A percentile compares a stretch with the other conserved stretches of the same genome.
Evolutionary conservation across 805 yeast genomes (phyloP).

Genomic region (Candida namnaoensis): DNA sequence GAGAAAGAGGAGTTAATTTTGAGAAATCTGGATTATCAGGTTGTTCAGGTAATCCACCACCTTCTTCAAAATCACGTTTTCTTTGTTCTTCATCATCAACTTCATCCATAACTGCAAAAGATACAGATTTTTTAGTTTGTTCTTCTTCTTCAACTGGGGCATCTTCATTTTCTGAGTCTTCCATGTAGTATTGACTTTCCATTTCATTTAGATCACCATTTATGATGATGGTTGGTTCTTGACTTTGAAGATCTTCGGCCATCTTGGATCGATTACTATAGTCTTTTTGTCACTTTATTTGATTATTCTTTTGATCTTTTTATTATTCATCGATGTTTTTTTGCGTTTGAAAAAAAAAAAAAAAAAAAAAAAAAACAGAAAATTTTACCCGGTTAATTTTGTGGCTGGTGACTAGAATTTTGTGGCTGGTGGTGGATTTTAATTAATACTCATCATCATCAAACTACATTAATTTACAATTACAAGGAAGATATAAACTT

Average conservation of each 20-base stretch:
- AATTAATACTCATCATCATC: no score
- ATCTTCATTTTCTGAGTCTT: slow-evolving; percentile 32
- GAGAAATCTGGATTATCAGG: slow-evolving; percentile 84
- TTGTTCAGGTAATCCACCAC: slow-evolving; percentile 98
- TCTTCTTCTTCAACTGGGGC: slow-evolving; percentile 28
- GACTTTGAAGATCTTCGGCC: slow-evolving; percentile 80
- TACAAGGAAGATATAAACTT: no score
- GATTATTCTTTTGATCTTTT: neutral
- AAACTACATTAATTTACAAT: no score
- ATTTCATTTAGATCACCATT: slow-evolving; percentile 43
- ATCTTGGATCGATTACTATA: slow-evolving; percentile 22
- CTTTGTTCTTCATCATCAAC: slow-evolving; percentile 73
- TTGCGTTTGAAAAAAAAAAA: slow-evolving; percentile 1
- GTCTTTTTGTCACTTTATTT: neutral
- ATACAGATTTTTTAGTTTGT: slow-evolving; percentile 59
- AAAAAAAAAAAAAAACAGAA: neutral
- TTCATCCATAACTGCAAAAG: slow-evolving; percentile 67
- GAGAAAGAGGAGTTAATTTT: slow-evolving; percentile 75
- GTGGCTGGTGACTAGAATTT: no score
- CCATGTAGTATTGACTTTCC: slow-evolving; percentile 20
- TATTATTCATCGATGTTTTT: neutral
- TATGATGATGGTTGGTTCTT: slow-evolving; percentile 78
- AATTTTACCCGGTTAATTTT: neutral
- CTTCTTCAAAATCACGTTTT: slow-evolving; percentile 85
- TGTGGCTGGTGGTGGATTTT: no score